These are phyloP conservation scores for Lactarius akahatsu DNA, from an alignment of 768 basidiomycete genomes.

Conservation along the genomic window DNA sequence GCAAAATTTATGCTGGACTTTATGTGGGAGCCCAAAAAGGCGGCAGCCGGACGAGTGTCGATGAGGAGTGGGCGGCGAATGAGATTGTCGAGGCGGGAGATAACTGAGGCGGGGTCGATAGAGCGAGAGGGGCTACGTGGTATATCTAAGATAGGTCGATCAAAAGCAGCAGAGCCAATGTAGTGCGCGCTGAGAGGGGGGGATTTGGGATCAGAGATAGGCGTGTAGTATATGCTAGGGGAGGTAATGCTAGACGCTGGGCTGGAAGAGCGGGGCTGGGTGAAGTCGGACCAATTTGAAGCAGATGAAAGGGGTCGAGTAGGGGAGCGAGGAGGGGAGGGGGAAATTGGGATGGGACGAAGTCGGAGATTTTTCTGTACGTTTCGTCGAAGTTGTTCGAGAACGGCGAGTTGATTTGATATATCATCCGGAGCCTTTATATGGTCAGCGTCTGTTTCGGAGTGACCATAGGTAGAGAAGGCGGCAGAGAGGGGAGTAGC, in stretches of 20 bases:
- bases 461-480: slow-evolving; percentile 30
- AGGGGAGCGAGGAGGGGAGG: slow-evolving; percentile 30
- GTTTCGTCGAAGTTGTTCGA: slow-evolving; percentile 66
- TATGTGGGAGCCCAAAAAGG: slow-evolving; percentile 66
- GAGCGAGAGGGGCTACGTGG: slow-evolving; percentile 38
- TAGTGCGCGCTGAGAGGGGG: slow-evolving; percentile 37
- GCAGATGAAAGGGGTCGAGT: slow-evolving; percentile 32
- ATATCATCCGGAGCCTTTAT: slow-evolving; percentile 50
- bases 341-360: slow-evolving; percentile 64
- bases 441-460: slow-evolving; percentile 32
- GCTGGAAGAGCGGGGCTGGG: slow-evolving; percentile 42
- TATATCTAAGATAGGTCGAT: slow-evolving; percentile 25
- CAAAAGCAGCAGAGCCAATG: slow-evolving; percentile 32
- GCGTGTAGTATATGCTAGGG: slow-evolving; percentile 51
- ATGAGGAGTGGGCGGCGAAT: slow-evolving; percentile 67
- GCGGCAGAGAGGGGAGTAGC: slow-evolving; percentile 33
- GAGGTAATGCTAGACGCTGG: slow-evolving; percentile 46
- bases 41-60: slow-evolving; percentile 73
- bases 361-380: slow-evolving; percentile 77
- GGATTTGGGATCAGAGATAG: slow-evolving; percentile 41
- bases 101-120: slow-evolving; percentile 48
- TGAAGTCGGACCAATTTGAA: slow-evolving; percentile 35
- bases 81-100: slow-evolving; percentile 44
- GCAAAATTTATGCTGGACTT: slow-evolving; percentile 76
- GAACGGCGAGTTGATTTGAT: slow-evolving; percentile 61